These are phyloP conservation scores for Aspergillus avenaceus DNA, from an alignment of 495 filamentous ascomycete genomes.

Conservation along the genomic window DNA sequence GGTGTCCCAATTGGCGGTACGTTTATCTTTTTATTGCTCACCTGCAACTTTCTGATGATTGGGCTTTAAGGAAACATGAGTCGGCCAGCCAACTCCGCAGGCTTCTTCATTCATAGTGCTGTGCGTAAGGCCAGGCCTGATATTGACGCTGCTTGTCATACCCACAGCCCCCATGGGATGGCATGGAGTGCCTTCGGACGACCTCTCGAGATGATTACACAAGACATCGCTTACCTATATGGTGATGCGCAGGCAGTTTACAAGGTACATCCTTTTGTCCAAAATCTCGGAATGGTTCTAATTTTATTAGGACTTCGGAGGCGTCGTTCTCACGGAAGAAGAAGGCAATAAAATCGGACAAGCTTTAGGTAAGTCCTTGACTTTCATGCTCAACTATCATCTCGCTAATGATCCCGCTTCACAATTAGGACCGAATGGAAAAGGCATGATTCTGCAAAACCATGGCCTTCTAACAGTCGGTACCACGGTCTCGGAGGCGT, in stretches of 20 bases:
- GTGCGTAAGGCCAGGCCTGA: slow-evolving; percentile 28
- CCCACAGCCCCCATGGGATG: slow-evolving; percentile 22
- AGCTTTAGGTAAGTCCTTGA: no score
- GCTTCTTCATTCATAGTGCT: slow-evolving; percentile 50
- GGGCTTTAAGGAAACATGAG: slow-evolving; percentile 21
- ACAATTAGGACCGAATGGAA: no score
- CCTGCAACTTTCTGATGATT: no score
- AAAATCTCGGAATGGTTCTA: no score
- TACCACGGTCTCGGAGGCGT: slow-evolving; percentile 51
- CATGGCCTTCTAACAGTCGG: slow-evolving; percentile 58
- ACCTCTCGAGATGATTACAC: slow-evolving; percentile 20
- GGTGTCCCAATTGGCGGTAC: slow-evolving; percentile 35
- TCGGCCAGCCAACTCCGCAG: slow-evolving; percentile 47
- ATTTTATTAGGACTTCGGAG: slow-evolving; percentile 36
- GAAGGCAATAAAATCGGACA: slow-evolving; percentile 50
- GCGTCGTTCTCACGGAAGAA: slow-evolving; percentile 50
- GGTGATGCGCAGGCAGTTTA: slow-evolving; percentile 24
- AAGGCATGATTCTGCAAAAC: slow-evolving; percentile 51
- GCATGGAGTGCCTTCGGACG: slow-evolving; percentile 23
- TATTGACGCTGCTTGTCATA: slow-evolving; percentile 30
- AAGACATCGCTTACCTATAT: background rate
- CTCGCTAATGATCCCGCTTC: no score
- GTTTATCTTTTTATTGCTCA: no score
- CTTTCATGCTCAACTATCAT: no score
- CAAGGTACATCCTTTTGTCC: no score